A percentile compares a stretch with the other conserved stretches of the same genome.
Conservation (phyloP, 495 filamentous ascomycete species). For the Aspergillus steynii region DNA sequence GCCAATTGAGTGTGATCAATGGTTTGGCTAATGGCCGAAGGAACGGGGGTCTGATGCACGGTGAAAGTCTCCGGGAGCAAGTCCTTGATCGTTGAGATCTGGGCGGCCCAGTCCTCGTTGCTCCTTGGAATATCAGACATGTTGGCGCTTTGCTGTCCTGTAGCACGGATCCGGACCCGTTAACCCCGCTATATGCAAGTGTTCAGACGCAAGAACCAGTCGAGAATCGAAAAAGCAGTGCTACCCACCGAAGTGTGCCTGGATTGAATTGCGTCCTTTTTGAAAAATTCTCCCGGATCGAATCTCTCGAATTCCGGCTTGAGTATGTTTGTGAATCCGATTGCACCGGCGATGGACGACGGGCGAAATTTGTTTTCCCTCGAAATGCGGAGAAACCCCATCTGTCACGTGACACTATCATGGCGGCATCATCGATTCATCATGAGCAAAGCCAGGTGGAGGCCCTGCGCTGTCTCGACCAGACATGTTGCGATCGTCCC, state of each 20-base stretch:
- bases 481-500: no score
- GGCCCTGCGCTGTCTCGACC: background rate
- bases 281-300: background rate
- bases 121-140: conserved; percentile 27
- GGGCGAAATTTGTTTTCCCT: background rate
- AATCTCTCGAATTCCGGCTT: background rate
- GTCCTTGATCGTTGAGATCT: conserved; percentile 29
- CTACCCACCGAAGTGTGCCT: background rate
- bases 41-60: conserved; percentile 26
- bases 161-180: background rate
- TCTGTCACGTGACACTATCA: conserved; percentile 8
- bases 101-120: conserved; percentile 38
- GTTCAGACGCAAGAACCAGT: background rate
- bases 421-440: conserved; percentile 12
- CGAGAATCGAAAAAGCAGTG: background rate
- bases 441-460: background rate
- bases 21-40: conserved; percentile 30
- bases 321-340: background rate
- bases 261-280: background rate
- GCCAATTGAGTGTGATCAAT: conserved; percentile 71
- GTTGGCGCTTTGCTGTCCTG: background rate
- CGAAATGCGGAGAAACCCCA: conserved; percentile 12
- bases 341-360: background rate
- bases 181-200: background rate
- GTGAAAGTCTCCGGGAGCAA: conserved; percentile 26